A percentile compares a stretch with the other conserved stretches of the same genome.
phyloP scores from a whole-genome alignment of 176 grass and related monocot genomes.

The Oryza brachyantha region DNA sequence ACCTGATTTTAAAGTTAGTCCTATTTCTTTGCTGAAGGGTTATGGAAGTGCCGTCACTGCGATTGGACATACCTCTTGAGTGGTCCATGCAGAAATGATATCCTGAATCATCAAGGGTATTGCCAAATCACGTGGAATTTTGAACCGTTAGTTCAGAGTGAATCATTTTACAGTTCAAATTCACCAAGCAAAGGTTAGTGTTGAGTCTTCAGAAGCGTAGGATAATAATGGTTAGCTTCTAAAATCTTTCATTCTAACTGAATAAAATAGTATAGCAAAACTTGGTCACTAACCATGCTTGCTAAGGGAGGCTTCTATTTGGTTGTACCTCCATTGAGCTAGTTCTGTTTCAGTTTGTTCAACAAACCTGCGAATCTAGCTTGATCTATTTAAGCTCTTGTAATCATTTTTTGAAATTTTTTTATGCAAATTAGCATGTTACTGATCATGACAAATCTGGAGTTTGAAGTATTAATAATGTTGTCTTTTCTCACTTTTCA shows the following conservation, averaged over 20 bases:
- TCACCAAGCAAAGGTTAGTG: constrained; percentile 60
- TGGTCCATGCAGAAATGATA: constrained; percentile 46
- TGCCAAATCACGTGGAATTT: constrained; percentile 38
- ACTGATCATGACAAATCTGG: not conserved
- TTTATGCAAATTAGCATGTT: not conserved
- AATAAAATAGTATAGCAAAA: not conserved
- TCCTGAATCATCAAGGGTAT: constrained; percentile 50
- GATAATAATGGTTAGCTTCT: not conserved
- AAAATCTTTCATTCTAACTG: not conserved
- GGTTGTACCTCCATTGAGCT: not conserved
- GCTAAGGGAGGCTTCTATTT: not conserved
- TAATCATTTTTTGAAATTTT: not conserved
- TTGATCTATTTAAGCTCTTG: not conserved
- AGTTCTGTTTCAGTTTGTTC: not conserved
- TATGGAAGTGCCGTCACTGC: constrained; percentile 78
- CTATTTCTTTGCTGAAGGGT: constrained; percentile 68
- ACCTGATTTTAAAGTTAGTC: constrained; percentile 31
- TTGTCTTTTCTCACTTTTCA: constrained; percentile 27
- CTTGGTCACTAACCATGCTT: not conserved
- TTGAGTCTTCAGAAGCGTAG: constrained; percentile 19
- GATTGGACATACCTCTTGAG: constrained; percentile 56
- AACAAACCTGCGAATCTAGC: not conserved
- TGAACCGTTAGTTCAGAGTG: constrained; percentile 38
- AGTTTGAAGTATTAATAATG: not conserved
- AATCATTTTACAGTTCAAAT: constrained; percentile 48